These are phyloP conservation scores for Globisporangium irregulare DNA, from an alignment of 352 stramenopile genomes.

Conservation along the genomic window DNA sequence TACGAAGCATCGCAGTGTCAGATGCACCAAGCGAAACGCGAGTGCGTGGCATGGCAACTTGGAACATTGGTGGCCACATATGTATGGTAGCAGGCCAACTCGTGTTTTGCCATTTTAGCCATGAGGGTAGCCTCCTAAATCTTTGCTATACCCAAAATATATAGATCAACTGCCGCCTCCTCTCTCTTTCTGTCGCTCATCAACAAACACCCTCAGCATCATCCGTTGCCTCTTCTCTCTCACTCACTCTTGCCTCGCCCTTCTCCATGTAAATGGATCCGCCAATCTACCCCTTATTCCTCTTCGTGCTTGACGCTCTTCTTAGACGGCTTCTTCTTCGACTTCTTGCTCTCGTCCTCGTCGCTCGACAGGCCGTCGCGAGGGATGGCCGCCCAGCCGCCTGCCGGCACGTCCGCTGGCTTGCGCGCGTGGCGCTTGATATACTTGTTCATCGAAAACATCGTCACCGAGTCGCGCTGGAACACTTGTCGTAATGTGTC, in stretches of 20 bases:
- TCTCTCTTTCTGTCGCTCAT: not conserved
- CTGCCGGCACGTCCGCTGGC: conserved; percentile 49
- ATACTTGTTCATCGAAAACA: conserved; percentile 90
- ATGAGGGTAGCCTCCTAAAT: not conserved
- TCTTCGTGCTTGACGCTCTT: conserved; percentile 6
- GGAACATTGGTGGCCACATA: too few species aligned
- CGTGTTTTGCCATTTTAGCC: too few species aligned
- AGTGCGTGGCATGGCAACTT: not conserved
- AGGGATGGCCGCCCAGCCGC: conserved; percentile 68
- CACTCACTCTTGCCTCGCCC: not conserved
- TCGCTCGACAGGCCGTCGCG: conserved; percentile 79
- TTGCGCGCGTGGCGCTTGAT: conserved; percentile 86
- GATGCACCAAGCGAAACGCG: too few species aligned
- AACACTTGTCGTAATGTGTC: conserved; percentile 81
- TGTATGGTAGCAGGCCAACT: too few species aligned
- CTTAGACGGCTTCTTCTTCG: conserved; percentile 23
- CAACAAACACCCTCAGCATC: not conserved
- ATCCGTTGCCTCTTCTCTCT: not conserved
- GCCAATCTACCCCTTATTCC: not conserved
- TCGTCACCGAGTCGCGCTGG: conserved; percentile 81
- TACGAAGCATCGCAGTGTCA: not conserved
- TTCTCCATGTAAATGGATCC: not conserved
- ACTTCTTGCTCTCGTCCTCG: conserved; percentile 64
- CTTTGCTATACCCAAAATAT: not conserved
- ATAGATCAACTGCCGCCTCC: not conserved